Evolutionary conservation across 768 basidiomycete genomes (phyloP), one percentile per base, ranked within the genome.

Genomic region (Pulveroboletus sp.): DNA sequence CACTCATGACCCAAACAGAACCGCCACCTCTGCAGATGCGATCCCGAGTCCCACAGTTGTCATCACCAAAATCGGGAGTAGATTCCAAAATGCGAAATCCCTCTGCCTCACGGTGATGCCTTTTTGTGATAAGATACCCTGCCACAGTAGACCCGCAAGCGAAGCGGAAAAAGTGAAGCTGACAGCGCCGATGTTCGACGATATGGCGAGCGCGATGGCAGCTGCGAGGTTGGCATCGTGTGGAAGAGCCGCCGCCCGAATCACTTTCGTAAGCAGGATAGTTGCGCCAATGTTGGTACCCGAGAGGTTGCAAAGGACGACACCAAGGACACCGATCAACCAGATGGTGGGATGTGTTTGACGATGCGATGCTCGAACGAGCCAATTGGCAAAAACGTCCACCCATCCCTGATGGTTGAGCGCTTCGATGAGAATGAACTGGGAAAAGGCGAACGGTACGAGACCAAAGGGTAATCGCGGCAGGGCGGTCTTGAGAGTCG

Each of bases 271-370:
- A 14, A 94, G 79, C 27, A 96, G 77, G 63, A 97, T 93, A 5
- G 89, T 92, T 3, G 89, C 87, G 31, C 91, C 91, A 47, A 94
- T 94, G 69, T 94, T 94, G 6, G 92, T 94, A 0, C 92, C 91
- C 16, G 86, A 81, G 43, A 90, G 69, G 59, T 92, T 90, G 65
- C 89, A 92, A 20, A 89, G 72, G 34, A 90, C 63, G 32, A 92
- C 83, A 5, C 85, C 79, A 31, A 90, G 68, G 19, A 85, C 71
- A 31, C 86, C 86, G 60, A 91, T 76, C 45, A 88, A 57, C 78
- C 81, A 86, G 29, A 86, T 73, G 6, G 78, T 71, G 4, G 77
- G 72, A 47, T 75, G 69, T 51, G 80, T 73, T 39, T 77, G 55
- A 0, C 68, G 58, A 1, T 49, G 44, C 0, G 74, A 74, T 16